Evolutionary conservation across 106 monocot genomes (phyloP), one percentile per base, ranked within the genome.

Genomic region (Posidonia australis): DNA sequence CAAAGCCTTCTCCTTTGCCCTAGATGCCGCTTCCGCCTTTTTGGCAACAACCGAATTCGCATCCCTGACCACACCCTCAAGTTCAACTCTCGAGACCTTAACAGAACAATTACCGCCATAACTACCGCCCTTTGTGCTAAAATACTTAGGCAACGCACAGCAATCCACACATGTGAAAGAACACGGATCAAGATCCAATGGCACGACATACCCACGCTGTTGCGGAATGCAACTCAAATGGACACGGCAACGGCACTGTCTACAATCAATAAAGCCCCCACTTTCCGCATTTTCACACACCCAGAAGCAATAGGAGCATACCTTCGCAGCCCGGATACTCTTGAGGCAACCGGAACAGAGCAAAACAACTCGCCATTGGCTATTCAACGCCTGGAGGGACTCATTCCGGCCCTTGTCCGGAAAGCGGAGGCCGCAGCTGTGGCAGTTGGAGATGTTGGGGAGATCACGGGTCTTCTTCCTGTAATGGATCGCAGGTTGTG

Each of bases 251-350:
- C 51, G 58, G 77, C 89, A 89, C 23, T 58, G 46, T 41, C 46
- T 58, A 74, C 89, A 89, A 31, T 49, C 29, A 14, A 72, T 32
- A 67, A 54, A 56, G 3, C n/a, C 54, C 6, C 30, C 42, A 21
- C 30, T 16, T 23, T 22, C 67, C 5, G 20, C 42, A n/a, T 44
- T 43, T 13, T 41, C 28, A 42, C 77, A 59, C 28, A 13, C 13
- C 46, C 49, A 60, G 72, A 89, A 82, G 72, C 89, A 89, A 64
- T 84, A 89, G 63, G 89, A 82, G 75, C 89, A 89, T 18, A 63
- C 20, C 51, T 58, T 42, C 21, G 69, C 82, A 25, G 77, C 75
- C 19, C 56, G 46, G 45, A 89, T 30, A 51, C 11, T 21, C 51
- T 58, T 10, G 64, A 77, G 77, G 73, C 89, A 85, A 3, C 21